phyloP scores from a whole-genome alignment of 139 green algal genomes.

The Chlamydomonas incerta region DNA sequence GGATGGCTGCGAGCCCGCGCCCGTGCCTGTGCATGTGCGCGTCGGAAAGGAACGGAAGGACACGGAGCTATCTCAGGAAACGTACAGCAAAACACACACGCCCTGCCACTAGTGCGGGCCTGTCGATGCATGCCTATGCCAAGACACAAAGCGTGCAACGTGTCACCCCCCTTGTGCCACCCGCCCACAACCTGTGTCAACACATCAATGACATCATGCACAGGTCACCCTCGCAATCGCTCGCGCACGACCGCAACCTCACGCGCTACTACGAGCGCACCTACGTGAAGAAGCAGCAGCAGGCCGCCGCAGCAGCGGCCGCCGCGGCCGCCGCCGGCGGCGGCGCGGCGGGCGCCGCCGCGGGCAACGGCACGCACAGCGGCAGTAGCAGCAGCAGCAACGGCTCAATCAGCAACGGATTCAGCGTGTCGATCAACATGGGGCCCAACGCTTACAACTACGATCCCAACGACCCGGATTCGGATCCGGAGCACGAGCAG shows the following conservation, averaged over 20 bases:
- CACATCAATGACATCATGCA: too few species aligned
- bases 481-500: slow-evolving; percentile 40
- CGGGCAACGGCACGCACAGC: neutral
- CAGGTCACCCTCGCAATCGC: slow-evolving; percentile 73
- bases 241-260: slow-evolving; percentile 84
- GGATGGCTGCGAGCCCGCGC: too few species aligned
- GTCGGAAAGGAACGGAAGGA: too few species aligned
- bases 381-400: neutral
- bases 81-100: too few species aligned
- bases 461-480: neutral
- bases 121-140: too few species aligned
- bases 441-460: neutral
- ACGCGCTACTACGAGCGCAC: slow-evolving; percentile 46
- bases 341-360: neutral
- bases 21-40: too few species aligned
- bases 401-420: neutral
- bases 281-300: neutral
- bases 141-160: too few species aligned
- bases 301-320: neutral
- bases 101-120: too few species aligned
- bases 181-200: too few species aligned
- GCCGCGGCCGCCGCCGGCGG: neutral
- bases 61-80: too few species aligned
- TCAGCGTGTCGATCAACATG: neutral
- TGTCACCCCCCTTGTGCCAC: too few species aligned